Evolutionary conservation across 371 early-diverging fungal genomes (phyloP).

Genomic region (Rhizopus sp.): DNA sequence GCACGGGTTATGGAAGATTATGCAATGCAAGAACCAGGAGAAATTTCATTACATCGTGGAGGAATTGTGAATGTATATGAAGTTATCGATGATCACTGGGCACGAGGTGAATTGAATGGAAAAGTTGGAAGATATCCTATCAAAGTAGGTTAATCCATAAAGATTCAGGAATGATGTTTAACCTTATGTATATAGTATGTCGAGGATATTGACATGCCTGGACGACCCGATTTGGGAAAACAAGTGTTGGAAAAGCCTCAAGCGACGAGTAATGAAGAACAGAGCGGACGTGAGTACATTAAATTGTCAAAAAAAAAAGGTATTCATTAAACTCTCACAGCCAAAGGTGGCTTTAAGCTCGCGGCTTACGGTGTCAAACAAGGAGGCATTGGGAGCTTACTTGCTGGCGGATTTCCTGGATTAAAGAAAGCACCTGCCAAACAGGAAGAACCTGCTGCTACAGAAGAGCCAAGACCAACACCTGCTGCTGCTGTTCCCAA

Average conservation of each 20-base stretch:
- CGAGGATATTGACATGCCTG: constrained; percentile 50
- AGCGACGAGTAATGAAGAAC: constrained; percentile 24
- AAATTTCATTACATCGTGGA: constrained; percentile 66
- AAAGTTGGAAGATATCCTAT: constrained; percentile 70
- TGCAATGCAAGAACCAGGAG: constrained; percentile 66
- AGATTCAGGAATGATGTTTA: neutral
- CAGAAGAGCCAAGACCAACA: neutral
- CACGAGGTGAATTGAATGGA: constrained; percentile 71
- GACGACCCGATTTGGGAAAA: constrained; percentile 43
- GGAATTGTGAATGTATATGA: constrained; percentile 68
- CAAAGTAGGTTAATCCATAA: constrained; percentile 38
- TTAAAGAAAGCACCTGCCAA: constrained; percentile 33
- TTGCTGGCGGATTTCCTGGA: constrained; percentile 57
- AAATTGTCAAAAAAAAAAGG: neutral
- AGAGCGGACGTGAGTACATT: constrained; percentile 23
- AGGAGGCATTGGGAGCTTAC: constrained; percentile 78
- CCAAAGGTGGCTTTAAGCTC: constrained; percentile 53
- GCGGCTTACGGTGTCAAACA: constrained; percentile 81
- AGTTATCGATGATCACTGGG: constrained; percentile 68
- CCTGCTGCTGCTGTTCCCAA: constrained; percentile 7
- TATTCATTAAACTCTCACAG: constrained; percentile 10
- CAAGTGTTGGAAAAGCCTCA: neutral
- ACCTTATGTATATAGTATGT: constrained; percentile 20
- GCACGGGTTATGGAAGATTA: constrained; percentile 72
- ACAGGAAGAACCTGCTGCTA: constrained; percentile 4